Base-by-base conservation (phyloP, 2,329 filamentous ascomycete species). In the Fusarium sororula region DNA sequence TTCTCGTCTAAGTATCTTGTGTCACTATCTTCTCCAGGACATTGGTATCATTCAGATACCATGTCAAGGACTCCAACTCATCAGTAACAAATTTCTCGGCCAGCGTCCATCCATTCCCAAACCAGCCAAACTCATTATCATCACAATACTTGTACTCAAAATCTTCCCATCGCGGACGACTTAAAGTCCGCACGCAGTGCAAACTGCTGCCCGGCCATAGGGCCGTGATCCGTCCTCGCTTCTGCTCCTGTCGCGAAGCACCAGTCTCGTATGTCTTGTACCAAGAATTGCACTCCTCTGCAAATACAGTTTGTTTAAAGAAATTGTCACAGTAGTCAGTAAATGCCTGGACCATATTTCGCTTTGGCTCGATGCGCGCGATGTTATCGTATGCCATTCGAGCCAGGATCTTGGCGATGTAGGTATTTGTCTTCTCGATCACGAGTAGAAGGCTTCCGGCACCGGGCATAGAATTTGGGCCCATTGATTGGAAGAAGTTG, bases 231-330 rank as follows among this genome's bases (percentile, higher is more conserved):
- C 66, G 37, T 1, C 66, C 65, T 0, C 66, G 26, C 20, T 63
- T 68, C 11, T 68, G 66, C 5, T 68, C 55, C 7, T 68, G 48
- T 0, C 66, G 66, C 8, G 64, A 45, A 6, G 66, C 66, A 1
- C 66, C 64, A 15, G 32, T 17, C 4, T 68, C 48, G 11, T 68
- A 68, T 1, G 66, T 68, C 20, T 68, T 68, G 10, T 68, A 68
- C 66, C 66, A 68, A 39, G 66, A 68, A 39, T 55, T 68, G 9
- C 66, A 68, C 38, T 68, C 66, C 20, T 68, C 64, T 3, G 66
- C 30, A 9, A 68, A 68, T 1, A 68, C 66, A 18, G 66, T 68
- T 1, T 63, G 48, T 5, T 63, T 55, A 5, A 68, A 68, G 10
- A 68, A 68, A 0, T 37, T 32, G 3, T 68, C 66, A 6, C 66